Base-by-base conservation (phyloP, 805 yeast genomes). In the Starmerella vitae region DNA sequence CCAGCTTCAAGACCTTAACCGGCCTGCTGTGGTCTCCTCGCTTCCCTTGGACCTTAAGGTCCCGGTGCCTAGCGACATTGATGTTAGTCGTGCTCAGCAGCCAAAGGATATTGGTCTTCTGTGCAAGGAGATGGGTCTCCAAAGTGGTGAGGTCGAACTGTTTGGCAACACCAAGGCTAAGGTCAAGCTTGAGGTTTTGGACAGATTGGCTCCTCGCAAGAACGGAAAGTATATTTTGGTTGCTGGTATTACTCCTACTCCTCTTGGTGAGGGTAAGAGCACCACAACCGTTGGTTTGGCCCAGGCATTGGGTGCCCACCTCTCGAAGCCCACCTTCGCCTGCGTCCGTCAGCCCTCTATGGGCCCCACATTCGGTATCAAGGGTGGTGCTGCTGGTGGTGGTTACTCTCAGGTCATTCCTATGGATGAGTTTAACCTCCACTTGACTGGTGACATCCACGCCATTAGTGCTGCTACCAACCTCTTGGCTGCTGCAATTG, bases 351-450 rank as follows among this genome's bases (percentile, higher is more conserved):
- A 88, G 62, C 97, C 98, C 20, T 80, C 93, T 10, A 85, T 88
- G 95, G 98, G 97, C 31, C 98, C 98, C 39, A 88, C 97, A 14
- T 88, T 88, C 55, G 98, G 98, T 61, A 86, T 88, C 54, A 88
- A 88, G 66, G 98, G 98, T 58, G 97, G 97, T 62, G 98, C 98
- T 39, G 97, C 98, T 12, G 98, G 98, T 55, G 98, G 97, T 59
- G 97, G 97, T 32, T 88, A 85, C 60, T 71, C 97, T 3, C 97
- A 88, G 65, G 96, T 88, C 32, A 84, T 88, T 54, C 98, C 98
- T 35, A 91, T 88, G 96, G 97, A 88, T 60, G 96, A 88, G 65
- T 88, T 88, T 70, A 88, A 91, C 67, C 77, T 88, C 82, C 97
- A 88, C 62, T 69, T 88, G 51, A 88, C 96, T 34, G 97, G 97